These are phyloP conservation scores for Macrophomina pseudophaseolina DNA, from an alignment of 2,329 filamentous ascomycete genomes.

Conservation along the genomic window DNA sequence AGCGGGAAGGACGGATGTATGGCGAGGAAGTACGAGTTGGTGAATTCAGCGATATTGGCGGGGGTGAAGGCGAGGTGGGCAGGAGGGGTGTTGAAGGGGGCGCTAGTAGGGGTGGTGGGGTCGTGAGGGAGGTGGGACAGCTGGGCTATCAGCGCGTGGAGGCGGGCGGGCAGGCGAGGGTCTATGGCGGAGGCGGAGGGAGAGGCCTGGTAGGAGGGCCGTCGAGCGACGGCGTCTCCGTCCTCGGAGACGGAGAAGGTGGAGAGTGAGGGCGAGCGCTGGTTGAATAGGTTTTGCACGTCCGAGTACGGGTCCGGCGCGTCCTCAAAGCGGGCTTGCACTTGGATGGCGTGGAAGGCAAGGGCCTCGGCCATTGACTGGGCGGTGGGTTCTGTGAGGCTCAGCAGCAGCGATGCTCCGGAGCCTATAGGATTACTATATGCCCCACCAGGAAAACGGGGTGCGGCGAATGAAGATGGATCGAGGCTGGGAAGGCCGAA, in stretches of 20 bases:
- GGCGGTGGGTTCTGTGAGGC: not conserved
- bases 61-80: no score
- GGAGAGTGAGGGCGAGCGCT: not conserved
- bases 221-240: not conserved
- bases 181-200: no score
- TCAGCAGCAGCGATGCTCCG: not conserved
- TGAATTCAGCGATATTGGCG: not conserved
- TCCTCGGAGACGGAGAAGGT: not conserved
- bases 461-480: no score
- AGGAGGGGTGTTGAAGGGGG: no score
- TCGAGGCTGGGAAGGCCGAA: no score
- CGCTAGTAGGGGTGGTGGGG: no score
- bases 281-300: not conserved
- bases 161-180: no score
- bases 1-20: not conserved
- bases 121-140: no score
- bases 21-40: not conserved
- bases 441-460: no score
- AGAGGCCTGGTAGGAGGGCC: not conserved
- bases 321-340: not conserved
- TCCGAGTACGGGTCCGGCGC: not conserved
- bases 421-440: not conserved
- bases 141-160: no score
- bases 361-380: no score
- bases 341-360: not conserved